A percentile compares a stretch with the other conserved stretches of the same genome.
phyloP scores from a whole-genome alignment of 2,329 filamentous ascomycete species.

The Pyrenochaeta sp. region DNA sequence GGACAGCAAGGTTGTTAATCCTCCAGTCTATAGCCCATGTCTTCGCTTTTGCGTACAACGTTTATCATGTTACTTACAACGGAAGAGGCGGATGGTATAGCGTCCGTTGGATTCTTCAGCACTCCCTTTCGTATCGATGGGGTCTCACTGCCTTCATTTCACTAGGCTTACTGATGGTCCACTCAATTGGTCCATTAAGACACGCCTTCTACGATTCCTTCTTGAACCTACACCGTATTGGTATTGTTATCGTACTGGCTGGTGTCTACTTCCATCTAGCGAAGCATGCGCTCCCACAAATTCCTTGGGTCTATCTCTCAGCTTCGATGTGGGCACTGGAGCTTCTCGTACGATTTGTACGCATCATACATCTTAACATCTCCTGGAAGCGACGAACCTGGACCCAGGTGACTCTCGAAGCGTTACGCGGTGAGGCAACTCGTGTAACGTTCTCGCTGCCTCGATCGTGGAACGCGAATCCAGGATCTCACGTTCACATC shows the following conservation, averaged over 20 bases:
- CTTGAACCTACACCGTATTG: conserved; percentile 72
- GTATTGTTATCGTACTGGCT: conserved; percentile 66
- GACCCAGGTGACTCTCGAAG: conserved; percentile 64
- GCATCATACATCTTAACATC: conserved; percentile 71
- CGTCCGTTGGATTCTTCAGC: conserved; percentile 36
- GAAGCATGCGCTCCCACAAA: conserved; percentile 63
- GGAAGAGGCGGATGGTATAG: conserved; percentile 52
- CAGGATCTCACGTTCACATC: conserved; percentile 78
- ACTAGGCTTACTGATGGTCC: conserved; percentile 67
- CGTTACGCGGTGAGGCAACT: conserved; percentile 75
- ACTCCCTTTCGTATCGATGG: conserved; percentile 63
- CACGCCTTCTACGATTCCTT: conserved; percentile 83
- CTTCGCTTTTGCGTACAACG: conserved; percentile 61
- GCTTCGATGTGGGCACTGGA: conserved; percentile 71
- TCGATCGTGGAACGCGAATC: conserved; percentile 73
- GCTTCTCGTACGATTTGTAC: conserved; percentile 64
- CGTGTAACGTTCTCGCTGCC: conserved; percentile 75
- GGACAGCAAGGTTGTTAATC: conserved; percentile 76
- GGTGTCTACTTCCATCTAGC: conserved; percentile 71
- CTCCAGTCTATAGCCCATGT: conserved; percentile 72
- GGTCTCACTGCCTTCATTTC: conserved; percentile 66
- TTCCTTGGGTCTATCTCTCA: conserved; percentile 66
- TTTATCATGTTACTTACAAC: conserved; percentile 53
- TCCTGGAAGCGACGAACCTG: conserved; percentile 67
- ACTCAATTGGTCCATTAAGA: conserved; percentile 72